Conservation (phyloP, 768 basidiomycete species). For the Dacryopinax spathularia region DNA sequence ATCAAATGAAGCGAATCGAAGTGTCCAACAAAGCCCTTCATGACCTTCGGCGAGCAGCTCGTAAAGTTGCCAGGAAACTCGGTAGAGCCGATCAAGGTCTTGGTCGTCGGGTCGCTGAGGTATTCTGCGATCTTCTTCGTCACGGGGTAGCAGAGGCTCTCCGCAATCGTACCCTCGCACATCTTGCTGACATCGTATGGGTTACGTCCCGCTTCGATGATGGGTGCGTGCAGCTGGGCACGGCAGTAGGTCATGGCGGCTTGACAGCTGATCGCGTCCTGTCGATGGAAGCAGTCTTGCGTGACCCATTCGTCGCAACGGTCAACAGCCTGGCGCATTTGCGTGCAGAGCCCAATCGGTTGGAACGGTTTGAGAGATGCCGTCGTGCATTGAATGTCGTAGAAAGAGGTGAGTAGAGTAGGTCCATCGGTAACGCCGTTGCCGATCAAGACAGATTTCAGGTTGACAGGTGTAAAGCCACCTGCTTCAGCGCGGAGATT, state of each 20-base stretch:
- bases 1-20: slow-evolving; percentile 48
- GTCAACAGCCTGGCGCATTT: slow-evolving; percentile 6
- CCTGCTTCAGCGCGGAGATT: slow-evolving; percentile 20
- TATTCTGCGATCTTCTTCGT: slow-evolving; percentile 41
- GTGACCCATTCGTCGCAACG: slow-evolving; percentile 47
- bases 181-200: slow-evolving; percentile 56
- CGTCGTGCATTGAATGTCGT: slow-evolving; percentile 10
- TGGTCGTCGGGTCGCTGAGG: slow-evolving; percentile 45
- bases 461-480: slow-evolving; percentile 23
- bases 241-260: slow-evolving; percentile 57
- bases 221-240: slow-evolving; percentile 34
- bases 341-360: slow-evolving; percentile 5
- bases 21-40: slow-evolving; percentile 30
- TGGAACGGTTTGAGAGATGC: slow-evolving; percentile 7
- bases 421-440: slow-evolving; percentile 22
- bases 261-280: slow-evolving; percentile 51
- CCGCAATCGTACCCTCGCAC: slow-evolving; percentile 25
- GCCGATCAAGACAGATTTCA: slow-evolving; percentile 25
- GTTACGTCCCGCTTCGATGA: slow-evolving; percentile 29
- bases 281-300: slow-evolving; percentile 46
- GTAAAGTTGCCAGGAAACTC: slow-evolving; percentile 37
- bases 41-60: slow-evolving; percentile 41
- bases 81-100: slow-evolving; percentile 45
- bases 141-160: slow-evolving; percentile 29
- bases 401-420: slow-evolving; percentile 8